Evolutionary conservation across 2,329 filamentous ascomycete genomes (phyloP), one percentile per base, ranked within the genome.

Genomic region (Albifimbria verrucaria): DNA sequence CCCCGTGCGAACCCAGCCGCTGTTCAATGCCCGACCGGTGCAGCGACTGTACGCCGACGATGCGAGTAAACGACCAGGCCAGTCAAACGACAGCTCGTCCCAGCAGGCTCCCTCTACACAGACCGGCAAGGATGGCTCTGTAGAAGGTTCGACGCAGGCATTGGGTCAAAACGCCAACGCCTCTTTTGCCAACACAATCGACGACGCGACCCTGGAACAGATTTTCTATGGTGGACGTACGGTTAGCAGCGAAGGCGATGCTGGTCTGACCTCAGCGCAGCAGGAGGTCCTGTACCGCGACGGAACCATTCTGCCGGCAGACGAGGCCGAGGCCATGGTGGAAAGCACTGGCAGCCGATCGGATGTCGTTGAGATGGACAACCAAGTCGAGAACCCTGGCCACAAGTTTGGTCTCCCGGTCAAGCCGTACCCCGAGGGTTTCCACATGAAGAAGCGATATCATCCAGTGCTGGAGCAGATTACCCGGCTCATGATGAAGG

Each of bases 401-500:
- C 79, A 90, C 68, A 95, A 93, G 67, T 97, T 91, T 65, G 84
- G 83, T 4, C 74, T 90, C 57, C 92, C 92, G 1, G 75, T 78
- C 32, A 73, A 86, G 52, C 85, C 88, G 7, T 76, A 92, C 50
- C 81, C 87, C 10, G 79, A 81, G 51, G 64, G 75, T 25, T 77
- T 66, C 80, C 90, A 72, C 72, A 74, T 93, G 62, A 89, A 92
- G 71, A 79, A 90, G 67, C 85, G 94, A 64, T 96, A 97, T 68
- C 89, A 97, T 67, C 85, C 90, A 2, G 80, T 97, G 7, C 78
- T 97, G 47, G 78, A 88, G 59, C 94, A 97, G 75, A 80, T 97
- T 62, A 96, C 92, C 18, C 92, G 92, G 68, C 78, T 96, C 61
- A 73, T 99, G 58, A 99, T 97, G 93, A 79, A 80, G 63, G 83